These are phyloP conservation scores for Sophora flavescens DNA, from an alignment of 306 rosid genomes.

Conservation along the genomic window DNA sequence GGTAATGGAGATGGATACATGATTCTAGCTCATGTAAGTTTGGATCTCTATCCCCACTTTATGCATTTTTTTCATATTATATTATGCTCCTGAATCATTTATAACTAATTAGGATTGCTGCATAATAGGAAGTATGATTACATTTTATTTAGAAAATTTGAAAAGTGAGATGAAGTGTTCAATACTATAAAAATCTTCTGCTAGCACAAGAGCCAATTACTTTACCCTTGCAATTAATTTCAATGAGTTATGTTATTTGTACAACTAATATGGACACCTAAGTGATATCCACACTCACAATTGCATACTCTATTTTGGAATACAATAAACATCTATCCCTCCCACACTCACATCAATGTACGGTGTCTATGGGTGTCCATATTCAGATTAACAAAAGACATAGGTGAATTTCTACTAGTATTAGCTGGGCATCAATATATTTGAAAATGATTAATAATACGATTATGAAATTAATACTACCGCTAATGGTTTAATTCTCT, in stretches of 20 bases:
- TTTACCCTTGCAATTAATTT: background rate
- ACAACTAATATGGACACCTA: too few species aligned
- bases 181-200: background rate
- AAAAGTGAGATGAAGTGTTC: background rate
- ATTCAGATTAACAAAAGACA: too few species aligned
- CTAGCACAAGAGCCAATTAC: background rate
- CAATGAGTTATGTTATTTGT: too few species aligned
- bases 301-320: too few species aligned
- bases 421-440: background rate
- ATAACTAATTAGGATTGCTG: background rate
- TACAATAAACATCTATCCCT: too few species aligned
- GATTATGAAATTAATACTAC: too few species aligned
- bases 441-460: too few species aligned
- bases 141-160: background rate
- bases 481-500: too few species aligned
- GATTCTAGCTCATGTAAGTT: conserved; percentile 73
- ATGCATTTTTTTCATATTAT: background rate
- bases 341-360: too few species aligned
- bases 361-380: too few species aligned
- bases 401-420: too few species aligned
- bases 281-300: too few species aligned
- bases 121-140: background rate
- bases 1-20: conserved; percentile 49
- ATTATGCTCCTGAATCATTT: background rate
- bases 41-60: background rate